A percentile compares a stretch with the other conserved stretches of the same genome.
These are phyloP conservation scores for Ustilago crameri DNA, from an alignment of 1,284 basidiomycete species.

Conservation along the genomic window DNA sequence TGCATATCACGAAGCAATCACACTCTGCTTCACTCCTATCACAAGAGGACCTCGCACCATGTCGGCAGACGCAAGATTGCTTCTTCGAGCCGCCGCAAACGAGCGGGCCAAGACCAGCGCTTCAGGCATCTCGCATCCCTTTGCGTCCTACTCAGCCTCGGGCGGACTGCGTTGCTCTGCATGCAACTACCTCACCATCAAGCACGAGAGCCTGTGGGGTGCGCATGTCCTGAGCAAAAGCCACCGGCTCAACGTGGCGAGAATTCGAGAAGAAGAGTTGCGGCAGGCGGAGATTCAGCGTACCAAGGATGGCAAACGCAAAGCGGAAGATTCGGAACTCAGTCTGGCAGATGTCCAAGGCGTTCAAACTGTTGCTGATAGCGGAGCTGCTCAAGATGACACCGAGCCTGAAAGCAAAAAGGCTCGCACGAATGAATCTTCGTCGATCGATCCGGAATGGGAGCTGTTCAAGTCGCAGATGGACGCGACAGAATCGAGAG, in stretches of 20 bases:
- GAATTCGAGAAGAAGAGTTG: slow-evolving; percentile 29
- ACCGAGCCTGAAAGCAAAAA: slow-evolving; percentile 22
- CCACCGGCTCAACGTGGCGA: slow-evolving; percentile 38
- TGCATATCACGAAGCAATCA: background rate
- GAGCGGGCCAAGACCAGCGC: slow-evolving; percentile 23
- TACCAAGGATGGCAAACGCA: slow-evolving; percentile 46
- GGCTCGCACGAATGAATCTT: slow-evolving; percentile 9
- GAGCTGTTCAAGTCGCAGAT: slow-evolving; percentile 54
- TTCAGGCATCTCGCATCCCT: slow-evolving; percentile 37
- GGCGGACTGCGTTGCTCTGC: slow-evolving; percentile 53
- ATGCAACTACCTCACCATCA: slow-evolving; percentile 52
- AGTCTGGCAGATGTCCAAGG: slow-evolving; percentile 1
- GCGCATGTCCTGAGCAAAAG: slow-evolving; percentile 51
- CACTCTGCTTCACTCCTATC: no score
- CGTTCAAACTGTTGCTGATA: background rate
- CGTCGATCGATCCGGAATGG: slow-evolving; percentile 53
- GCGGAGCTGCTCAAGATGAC: background rate
- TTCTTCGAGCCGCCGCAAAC: slow-evolving; percentile 42
- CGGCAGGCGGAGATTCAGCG: slow-evolving; percentile 23
- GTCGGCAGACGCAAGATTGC: slow-evolving; percentile 47
- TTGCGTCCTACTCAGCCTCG: slow-evolving; percentile 48
- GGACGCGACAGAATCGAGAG: slow-evolving; percentile 10
- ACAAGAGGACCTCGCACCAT: slow-evolving; percentile 1
- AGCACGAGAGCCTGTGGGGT: slow-evolving; percentile 58
- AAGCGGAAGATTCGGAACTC: slow-evolving; percentile 18